Conservation (phyloP, 441 rosid genomes). For the Erodium moschatum region DNA sequence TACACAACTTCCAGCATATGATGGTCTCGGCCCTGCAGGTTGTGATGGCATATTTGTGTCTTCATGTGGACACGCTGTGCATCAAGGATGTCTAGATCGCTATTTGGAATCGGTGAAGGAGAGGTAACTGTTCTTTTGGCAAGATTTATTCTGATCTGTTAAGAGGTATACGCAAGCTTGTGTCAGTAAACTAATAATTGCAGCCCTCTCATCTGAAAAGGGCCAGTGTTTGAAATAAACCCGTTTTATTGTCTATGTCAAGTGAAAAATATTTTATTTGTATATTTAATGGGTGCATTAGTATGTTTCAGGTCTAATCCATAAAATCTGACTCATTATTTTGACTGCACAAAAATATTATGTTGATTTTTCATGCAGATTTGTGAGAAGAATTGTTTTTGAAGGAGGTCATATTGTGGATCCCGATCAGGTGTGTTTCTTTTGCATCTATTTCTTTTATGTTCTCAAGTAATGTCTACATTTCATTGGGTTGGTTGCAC, state of each 20-base stretch:
- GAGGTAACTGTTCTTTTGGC: constrained; percentile 42
- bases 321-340: neutral
- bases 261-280: constrained; percentile 6
- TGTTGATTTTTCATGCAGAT: constrained; percentile 34
- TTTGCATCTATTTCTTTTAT: constrained; percentile 8
- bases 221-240: neutral
- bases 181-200: neutral
- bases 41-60: constrained; percentile 87
- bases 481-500: constrained; percentile 5
- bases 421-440: constrained; percentile 56
- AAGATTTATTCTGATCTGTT: neutral
- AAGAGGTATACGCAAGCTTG: neutral
- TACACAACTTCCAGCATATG: constrained; percentile 31
- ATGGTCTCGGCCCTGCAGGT: constrained; percentile 66
- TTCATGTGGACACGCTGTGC: constrained; percentile 97
- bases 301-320: neutral
- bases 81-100: constrained; percentile 81
- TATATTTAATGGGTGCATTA: neutral
- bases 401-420: constrained; percentile 88
- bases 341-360: constrained; percentile 1
- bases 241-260: neutral
- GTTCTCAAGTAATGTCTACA: constrained; percentile 4
- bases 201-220: constrained; percentile 3
- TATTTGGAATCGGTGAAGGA: constrained; percentile 78
- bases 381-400: constrained; percentile 52